A percentile compares a stretch with the other conserved stretches of the same genome.
phyloP scores from a whole-genome alignment of 2,329 filamentous ascomycete species.

The Fusarium clavum region DNA sequence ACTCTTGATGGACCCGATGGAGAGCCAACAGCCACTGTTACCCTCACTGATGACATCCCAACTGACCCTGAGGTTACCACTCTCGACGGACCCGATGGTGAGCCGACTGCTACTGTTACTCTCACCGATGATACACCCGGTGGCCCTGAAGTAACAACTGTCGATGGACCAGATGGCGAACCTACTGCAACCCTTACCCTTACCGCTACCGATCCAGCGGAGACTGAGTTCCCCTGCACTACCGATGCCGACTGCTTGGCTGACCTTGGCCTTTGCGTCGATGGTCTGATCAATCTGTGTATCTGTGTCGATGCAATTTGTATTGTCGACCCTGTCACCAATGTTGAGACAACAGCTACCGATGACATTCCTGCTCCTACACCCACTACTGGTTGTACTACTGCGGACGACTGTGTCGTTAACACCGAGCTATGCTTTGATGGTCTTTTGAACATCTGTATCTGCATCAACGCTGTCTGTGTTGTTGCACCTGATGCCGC shows the following conservation, averaged over 20 bases:
- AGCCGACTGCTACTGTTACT: neutral
- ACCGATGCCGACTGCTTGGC: neutral
- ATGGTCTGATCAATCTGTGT: constrained; percentile 12
- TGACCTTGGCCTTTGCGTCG: neutral
- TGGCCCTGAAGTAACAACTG: neutral
- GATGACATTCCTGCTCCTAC: neutral
- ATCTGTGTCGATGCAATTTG: constrained; percentile 8
- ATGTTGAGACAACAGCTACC: neutral
- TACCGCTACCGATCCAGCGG: neutral
- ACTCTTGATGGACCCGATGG: neutral
- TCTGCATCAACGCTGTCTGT: neutral
- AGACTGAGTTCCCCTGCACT: neutral
- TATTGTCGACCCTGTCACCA: neutral
- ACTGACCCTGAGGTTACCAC: neutral
- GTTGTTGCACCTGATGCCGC: neutral
- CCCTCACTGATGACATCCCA: neutral
- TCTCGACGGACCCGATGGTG: neutral
- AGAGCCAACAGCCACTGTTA: neutral
- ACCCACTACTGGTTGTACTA: neutral
- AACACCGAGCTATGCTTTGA: neutral
- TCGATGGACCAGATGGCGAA: neutral
- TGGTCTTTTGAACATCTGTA: neutral
- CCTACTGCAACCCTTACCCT: neutral
- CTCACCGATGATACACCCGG: neutral
- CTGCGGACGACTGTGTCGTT: neutral